Percentiles rank a stretch among this genome's conserved stretches.
Evolutionary conservation across 202 grass and related monocot genomes (phyloP).

Genomic region (Saccharum hybrid): DNA sequence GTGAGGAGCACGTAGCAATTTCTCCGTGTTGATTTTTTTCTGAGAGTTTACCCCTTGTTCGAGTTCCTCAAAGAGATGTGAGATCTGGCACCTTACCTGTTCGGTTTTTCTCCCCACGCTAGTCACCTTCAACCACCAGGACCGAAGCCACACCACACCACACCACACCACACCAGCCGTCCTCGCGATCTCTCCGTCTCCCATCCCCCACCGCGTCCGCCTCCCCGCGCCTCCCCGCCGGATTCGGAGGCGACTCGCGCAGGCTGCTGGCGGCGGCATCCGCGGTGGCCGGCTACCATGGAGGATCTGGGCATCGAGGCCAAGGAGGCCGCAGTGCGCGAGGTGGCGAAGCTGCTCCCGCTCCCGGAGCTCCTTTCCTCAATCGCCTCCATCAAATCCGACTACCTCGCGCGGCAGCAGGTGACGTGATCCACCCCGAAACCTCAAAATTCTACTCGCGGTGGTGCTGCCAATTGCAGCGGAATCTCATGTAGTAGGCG

Average conservation of each 20-base stretch:
- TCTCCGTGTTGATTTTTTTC: too few species aligned
- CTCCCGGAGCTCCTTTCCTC: conserved; percentile 86
- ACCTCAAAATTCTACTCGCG: conserved; percentile 18
- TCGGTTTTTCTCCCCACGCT: background rate
- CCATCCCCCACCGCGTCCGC: background rate
- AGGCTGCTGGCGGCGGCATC: conserved; percentile 26
- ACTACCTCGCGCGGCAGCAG: conserved; percentile 98
- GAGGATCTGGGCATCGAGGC: conserved; percentile 99
- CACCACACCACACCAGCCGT: background rate
- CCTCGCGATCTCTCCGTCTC: conserved; percentile 33
- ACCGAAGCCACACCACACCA: background rate
- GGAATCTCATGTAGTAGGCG: conserved; percentile 24
- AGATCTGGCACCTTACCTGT: background rate
- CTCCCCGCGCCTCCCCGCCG: conserved; percentile 24
- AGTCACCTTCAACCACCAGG: conserved; percentile 10
- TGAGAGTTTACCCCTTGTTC: too few species aligned
- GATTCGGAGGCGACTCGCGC: conserved; percentile 23
- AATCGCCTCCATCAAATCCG: conserved; percentile 88
- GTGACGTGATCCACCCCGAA: conserved; percentile 46
- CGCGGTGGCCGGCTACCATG: conserved; percentile 50
- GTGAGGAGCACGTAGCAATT: too few species aligned
- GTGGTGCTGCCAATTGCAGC: conserved; percentile 19
- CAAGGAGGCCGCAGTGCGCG: conserved; percentile 92
- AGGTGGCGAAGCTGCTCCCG: conserved; percentile 96
- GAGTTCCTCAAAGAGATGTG: too few species aligned